These are phyloP conservation scores for Chenopodium album DNA, from an alignment of 148 eudicot species.

Conservation along the genomic window DNA sequence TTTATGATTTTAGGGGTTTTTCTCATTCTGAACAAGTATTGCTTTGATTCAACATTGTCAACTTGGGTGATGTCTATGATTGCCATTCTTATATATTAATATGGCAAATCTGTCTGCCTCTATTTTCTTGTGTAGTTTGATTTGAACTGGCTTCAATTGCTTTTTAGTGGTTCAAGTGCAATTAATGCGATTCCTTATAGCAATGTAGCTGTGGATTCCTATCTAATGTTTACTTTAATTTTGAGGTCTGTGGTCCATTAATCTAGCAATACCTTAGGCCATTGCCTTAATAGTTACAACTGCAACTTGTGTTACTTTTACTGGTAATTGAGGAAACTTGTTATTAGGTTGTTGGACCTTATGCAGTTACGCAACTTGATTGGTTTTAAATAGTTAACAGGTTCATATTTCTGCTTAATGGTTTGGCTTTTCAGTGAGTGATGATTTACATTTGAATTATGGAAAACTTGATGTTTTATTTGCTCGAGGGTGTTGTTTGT, in stretches of 20 bases:
- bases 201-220: neutral
- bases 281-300: neutral
- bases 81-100: conserved; percentile 12
- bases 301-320: neutral
- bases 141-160: neutral
- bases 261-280: neutral
- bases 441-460: too few species aligned
- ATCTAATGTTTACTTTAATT: neutral
- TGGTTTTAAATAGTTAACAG: too few species aligned
- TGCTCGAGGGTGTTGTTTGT: too few species aligned
- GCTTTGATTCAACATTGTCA: conserved; percentile 34
- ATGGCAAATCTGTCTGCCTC: conserved; percentile 19
- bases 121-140: neutral
- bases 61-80: conserved; percentile 19
- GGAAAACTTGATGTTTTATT: too few species aligned
- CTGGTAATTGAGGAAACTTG: neutral
- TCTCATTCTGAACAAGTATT: conserved; percentile 28
- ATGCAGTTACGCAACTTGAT: too few species aligned
- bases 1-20: conserved; percentile 28
- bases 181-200: neutral
- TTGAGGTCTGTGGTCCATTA: neutral
- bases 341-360: too few species aligned
- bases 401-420: too few species aligned
- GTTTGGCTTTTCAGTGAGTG: too few species aligned
- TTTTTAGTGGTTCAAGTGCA: neutral